Evolutionary conservation across 169 alveolate genomes (phyloP), one percentile per base, ranked within the genome.

Genomic region (Theileria parva): DNA sequence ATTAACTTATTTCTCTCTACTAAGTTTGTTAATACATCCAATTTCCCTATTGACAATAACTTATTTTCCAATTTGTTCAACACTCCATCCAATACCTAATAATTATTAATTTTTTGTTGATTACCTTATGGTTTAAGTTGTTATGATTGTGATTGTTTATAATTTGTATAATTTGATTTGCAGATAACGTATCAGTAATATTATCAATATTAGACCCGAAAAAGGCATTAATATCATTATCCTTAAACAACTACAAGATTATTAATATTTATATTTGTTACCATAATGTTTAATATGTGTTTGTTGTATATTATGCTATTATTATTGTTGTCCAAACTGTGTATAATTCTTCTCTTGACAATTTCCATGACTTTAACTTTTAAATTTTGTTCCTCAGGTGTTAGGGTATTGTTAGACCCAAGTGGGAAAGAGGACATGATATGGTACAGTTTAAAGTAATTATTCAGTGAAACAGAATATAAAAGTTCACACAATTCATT

Each of bases 401-500:
- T 21, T 25, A 21, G 5, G 28, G 66, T 8, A 8, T 57, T 2
- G 5, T 2, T 25, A 9, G 66, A 19, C 3, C 53, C 53, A 11
- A 44, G 53, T 57, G 66, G 32, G 32, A 21, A 57, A 2, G 28
- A 21, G 28, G 66, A 19, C 66, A 57, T 19, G 28, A 57, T 57
- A 25, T 57, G 66, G 66, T 57, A 57, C 27, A 57, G 66, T n/a
- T 25, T 57, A 25, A 57, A 57, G 66, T 57, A 57, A 25, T 57
- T n/a, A 17, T 25, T 57, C 66, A 57, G 66, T 25, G 66, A n/a
- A 25, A 21, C 2, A 11, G 66, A 19, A 8, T 57, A 57, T n/a
- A 57, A 57, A 57, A 57, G 37, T 25, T 21, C 37, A 8, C 66
- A 57, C 28, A 57, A 8, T 0, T 57, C 66, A 8, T 57, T 57